Conservation (phyloP, 2,329 filamentous ascomycete species). For the Sclerotinia spermophila region DNA sequence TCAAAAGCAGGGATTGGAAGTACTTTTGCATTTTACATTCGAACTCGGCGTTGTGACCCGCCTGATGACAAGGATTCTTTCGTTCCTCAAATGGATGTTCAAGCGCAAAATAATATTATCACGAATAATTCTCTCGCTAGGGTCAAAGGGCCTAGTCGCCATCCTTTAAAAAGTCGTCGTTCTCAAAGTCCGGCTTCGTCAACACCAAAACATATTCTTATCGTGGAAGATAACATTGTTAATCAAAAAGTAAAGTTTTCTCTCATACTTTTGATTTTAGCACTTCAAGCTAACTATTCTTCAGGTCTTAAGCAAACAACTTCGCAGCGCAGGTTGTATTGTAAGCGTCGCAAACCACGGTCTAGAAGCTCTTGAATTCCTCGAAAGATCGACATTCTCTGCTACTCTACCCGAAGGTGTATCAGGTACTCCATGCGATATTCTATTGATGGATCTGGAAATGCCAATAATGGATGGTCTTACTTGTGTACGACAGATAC, state of each 20-base stretch:
- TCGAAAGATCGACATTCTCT: slow-evolving; percentile 26
- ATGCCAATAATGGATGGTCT: slow-evolving; percentile 72
- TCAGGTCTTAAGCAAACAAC: slow-evolving; percentile 51
- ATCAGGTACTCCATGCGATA: slow-evolving; percentile 44
- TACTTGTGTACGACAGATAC: slow-evolving; percentile 61
- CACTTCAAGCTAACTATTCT: background rate
- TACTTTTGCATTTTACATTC: slow-evolving; percentile 72
- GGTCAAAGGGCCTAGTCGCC: background rate
- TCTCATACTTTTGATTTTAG: background rate
- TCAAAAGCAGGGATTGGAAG: slow-evolving; percentile 67
- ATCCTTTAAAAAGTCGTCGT: background rate
- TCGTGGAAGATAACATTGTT: slow-evolving; percentile 60
- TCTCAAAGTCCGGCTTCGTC: slow-evolving; percentile 7
- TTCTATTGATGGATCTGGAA: slow-evolving; percentile 72
- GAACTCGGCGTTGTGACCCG: slow-evolving; percentile 21
- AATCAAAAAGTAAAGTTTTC: slow-evolving; percentile 37
- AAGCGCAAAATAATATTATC: slow-evolving; percentile 7
- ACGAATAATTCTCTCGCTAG: slow-evolving; percentile 12
- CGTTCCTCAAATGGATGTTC: slow-evolving; percentile 7
- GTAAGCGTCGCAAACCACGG: slow-evolving; percentile 54
- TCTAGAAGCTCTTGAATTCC: slow-evolving; percentile 48
- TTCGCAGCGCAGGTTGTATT: slow-evolving; percentile 43
- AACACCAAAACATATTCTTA: slow-evolving; percentile 41
- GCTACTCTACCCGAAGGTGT: slow-evolving; percentile 23
- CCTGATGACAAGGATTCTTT: slow-evolving; percentile 2